Percentiles rank a stretch among this genome's conserved stretches.
Evolutionary conservation across 2,329 filamentous ascomycete genomes (phyloP).

Genomic region (Ascosphaera aggregata): DNA sequence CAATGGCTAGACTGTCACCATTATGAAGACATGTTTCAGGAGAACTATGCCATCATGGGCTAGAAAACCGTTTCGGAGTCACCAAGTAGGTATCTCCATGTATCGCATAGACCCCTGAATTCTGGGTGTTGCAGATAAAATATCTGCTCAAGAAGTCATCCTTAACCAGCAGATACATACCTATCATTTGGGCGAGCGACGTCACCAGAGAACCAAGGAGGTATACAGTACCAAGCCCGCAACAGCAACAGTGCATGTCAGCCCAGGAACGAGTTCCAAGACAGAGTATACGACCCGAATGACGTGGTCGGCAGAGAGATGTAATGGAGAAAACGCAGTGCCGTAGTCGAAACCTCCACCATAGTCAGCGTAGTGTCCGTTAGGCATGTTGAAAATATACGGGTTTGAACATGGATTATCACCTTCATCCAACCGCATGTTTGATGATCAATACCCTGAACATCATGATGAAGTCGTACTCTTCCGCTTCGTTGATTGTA

Average conservation of each 20-base stretch:
- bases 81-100: constrained; percentile 90
- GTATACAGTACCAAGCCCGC: constrained; percentile 68
- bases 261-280: constrained; percentile 62
- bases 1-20: constrained; percentile 24
- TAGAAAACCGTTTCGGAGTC: constrained; percentile 49
- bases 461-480: too few relatives aligned
- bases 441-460: too few relatives aligned
- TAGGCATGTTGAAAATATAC: not conserved
- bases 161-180: constrained; percentile 10
- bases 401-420: constrained; percentile 1
- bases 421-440: too few relatives aligned
- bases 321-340: constrained; percentile 80
- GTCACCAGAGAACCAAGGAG: constrained; percentile 37
- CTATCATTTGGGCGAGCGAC: not conserved
- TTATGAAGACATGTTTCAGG: constrained; percentile 83
- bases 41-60: constrained; percentile 67
- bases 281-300: constrained; percentile 80
- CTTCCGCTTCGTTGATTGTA: too few relatives aligned
- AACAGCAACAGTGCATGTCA: constrained; percentile 62
- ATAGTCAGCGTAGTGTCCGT: constrained; percentile 4
- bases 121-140: constrained; percentile 83
- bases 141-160: constrained; percentile 37
- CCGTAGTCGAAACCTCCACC: constrained; percentile 66
- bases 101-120: constrained; percentile 78
- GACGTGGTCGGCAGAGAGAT: constrained; percentile 90